Base-by-base conservation (phyloP, 257 asterid genomes). In the Jacaranda copaia region DNA sequence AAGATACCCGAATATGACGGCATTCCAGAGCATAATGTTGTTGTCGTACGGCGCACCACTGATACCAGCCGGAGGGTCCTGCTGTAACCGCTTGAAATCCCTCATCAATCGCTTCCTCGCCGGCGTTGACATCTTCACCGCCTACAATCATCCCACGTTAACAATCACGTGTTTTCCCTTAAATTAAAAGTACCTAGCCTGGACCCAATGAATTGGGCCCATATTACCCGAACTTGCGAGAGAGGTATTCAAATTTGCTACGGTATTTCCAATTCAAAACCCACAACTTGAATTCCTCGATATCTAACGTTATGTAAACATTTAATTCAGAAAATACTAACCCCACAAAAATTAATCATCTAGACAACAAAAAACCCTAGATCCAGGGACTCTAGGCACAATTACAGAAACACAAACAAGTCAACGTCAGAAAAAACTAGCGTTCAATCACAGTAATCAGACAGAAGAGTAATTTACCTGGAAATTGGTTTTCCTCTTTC, bases 1-100 rank as follows among this genome's bases (percentile, higher is more conserved):
- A 45, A 40, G 60, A 70, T 85, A 92, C 98, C 98, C 98, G 74
- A 93, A 93, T 74, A 92, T 92, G 78, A 93, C 97, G 25, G 97
- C 98, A 68, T 92, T 93, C 98, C 98, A 93, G 18, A 90, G 92
- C 98, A 89, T 93, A 59, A 93, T 93, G 70, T 93, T 92, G 75
- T 93, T 90, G 52, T 93, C 97, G n/a, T 86, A 86, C 0, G 98
- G 98, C 3, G 98, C 98, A 12, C 97, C 98, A 39, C 97, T 93
- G 83, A 93, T 89, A 69, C 98, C 98, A 8, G 97, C 97, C 0
- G 98, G 98, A 66, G 98, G 97, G 78, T 93, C 98, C 79, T 90
- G 96, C 87, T 92, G 97, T 71, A 93, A 72, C 89, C 98, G 80
- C 89, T 88, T 93, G 86, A 93, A 93, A 79, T 93, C 98, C 92